Conservation (phyloP, 1,284 basidiomycete species). For the Leucoagaricus sp. region DNA sequence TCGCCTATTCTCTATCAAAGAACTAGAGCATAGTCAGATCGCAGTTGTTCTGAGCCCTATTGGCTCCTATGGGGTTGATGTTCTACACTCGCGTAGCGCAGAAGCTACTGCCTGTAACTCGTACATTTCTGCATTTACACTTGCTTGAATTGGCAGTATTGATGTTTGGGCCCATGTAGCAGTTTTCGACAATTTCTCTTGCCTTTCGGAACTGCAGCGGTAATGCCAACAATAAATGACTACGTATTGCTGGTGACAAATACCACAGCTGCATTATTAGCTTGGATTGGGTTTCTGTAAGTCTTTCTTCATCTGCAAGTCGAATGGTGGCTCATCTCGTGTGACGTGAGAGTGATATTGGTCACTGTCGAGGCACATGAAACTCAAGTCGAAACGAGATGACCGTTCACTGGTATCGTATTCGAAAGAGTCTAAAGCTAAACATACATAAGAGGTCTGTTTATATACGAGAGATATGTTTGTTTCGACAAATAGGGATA, state of each 20-base stretch:
- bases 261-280: slow-evolving; percentile 28
- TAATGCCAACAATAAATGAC: slow-evolving; percentile 36
- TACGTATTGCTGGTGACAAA: slow-evolving; percentile 34
- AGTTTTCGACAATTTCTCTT: slow-evolving; percentile 32
- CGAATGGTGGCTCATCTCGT: background rate
- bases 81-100: slow-evolving; percentile 38
- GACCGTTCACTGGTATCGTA: too few relatives aligned
- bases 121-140: too few relatives aligned
- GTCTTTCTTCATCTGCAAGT: slow-evolving; percentile 9
- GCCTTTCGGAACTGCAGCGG: slow-evolving; percentile 31
- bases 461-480: too few relatives aligned
- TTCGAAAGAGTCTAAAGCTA: too few relatives aligned
- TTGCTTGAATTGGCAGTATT: too few relatives aligned
- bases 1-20: background rate
- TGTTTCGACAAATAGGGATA: too few relatives aligned
- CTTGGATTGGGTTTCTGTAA: slow-evolving; percentile 31
- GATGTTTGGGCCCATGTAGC: too few relatives aligned
- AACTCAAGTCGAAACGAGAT: too few relatives aligned
- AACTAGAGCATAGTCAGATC: slow-evolving; percentile 20
- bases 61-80: slow-evolving; percentile 38
- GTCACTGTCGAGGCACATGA: too few relatives aligned
- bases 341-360: too few relatives aligned
- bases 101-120: slow-evolving; percentile 36
- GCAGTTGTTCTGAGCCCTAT: slow-evolving; percentile 34
- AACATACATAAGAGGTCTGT: too few relatives aligned